Evolutionary conservation across 2,329 filamentous ascomycete species (phyloP).

Genomic region (Ophiocordyceps camponoti-saundersi): DNA sequence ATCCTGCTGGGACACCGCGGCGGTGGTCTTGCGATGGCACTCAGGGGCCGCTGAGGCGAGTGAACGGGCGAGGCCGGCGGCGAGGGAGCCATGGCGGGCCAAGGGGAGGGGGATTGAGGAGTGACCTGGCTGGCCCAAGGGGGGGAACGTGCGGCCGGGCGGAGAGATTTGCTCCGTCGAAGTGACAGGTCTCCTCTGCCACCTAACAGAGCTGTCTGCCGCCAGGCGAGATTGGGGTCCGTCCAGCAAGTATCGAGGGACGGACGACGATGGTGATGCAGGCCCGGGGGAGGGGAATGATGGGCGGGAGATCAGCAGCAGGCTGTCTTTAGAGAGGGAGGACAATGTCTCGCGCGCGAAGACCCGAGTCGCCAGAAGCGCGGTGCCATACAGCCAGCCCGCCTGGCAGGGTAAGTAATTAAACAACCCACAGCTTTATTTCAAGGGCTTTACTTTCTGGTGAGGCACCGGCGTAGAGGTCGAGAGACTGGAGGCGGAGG

Average conservation of each 20-base stretch:
- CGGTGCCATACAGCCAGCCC: background rate
- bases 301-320: background rate
- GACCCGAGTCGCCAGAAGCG: background rate
- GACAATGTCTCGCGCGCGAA: background rate
- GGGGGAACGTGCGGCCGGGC: background rate
- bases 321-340: background rate
- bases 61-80: constrained; percentile 49
- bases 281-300: background rate
- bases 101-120: background rate
- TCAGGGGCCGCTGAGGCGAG: constrained; percentile 53
- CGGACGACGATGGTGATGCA: background rate
- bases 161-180: background rate
- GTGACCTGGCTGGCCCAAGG: background rate
- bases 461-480: too few species aligned
- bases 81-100: constrained; percentile 43
- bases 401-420: background rate
- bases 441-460: background rate
- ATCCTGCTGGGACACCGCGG: constrained; percentile 66
- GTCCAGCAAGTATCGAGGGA: background rate
- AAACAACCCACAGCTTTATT: background rate
- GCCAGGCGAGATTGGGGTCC: background rate
- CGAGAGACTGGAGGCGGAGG: too few species aligned
- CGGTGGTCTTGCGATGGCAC: constrained; percentile 60
- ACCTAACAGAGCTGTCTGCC: too few species aligned
- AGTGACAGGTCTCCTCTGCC: background rate